Evolutionary conservation across 208 protist genomes (phyloP).

Genomic region (Phytomonas sp.): DNA sequence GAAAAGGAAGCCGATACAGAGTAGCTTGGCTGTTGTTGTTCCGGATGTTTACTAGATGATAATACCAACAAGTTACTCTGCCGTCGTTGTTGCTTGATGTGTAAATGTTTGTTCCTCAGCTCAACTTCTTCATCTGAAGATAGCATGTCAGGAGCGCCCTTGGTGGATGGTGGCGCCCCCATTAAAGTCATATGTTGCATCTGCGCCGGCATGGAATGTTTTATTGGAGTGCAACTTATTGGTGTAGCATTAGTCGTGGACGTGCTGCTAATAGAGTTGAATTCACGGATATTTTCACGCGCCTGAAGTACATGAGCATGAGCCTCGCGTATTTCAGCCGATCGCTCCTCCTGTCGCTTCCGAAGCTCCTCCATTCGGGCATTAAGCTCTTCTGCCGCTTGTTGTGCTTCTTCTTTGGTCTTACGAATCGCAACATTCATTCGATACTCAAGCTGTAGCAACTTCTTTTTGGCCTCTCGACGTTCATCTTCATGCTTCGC

Average conservation of each 20-base stretch:
- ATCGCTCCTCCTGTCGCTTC: constrained; percentile 28
- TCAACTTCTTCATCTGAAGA: neutral
- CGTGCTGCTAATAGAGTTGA: constrained; percentile 16
- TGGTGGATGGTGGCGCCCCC: neutral
- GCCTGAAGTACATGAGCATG: constrained; percentile 15
- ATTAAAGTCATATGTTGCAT: neutral
- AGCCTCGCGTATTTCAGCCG: constrained; percentile 28
- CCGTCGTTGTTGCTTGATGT: constrained; percentile 5
- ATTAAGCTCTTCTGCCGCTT: constrained; percentile 25
- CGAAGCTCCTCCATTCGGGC: constrained; percentile 36
- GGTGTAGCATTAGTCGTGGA: constrained; percentile 15
- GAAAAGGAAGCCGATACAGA: neutral
- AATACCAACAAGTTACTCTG: neutral
- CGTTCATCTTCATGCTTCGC: constrained; percentile 28
- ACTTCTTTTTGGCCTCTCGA: constrained; percentile 21
- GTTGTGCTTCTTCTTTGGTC: constrained; percentile 28
- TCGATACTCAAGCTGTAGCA: constrained; percentile 28
- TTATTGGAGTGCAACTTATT: neutral
- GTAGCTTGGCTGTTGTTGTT: neutral
- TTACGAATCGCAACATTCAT: constrained; percentile 31
- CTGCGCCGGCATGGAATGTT: neutral
- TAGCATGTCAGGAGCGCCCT: neutral
- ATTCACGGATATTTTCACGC: constrained; percentile 20
- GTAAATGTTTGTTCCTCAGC: neutral
- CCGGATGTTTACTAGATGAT: neutral